phyloP scores from a whole-genome alignment of 768 basidiomycete genomes.

The Tephrocybe sp. region DNA sequence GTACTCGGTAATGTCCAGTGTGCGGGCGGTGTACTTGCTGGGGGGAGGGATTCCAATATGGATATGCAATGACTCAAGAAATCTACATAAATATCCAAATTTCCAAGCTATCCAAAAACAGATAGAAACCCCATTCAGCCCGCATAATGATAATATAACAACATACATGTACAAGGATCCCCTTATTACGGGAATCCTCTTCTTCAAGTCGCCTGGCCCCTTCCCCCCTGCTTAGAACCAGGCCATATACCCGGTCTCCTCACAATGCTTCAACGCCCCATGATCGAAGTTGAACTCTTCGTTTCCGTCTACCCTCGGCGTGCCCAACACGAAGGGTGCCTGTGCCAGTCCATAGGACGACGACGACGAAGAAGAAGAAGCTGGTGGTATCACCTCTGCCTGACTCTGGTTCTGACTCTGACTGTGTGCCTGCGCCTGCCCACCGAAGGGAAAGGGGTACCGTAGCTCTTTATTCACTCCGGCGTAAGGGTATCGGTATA shows the following conservation, averaged over 20 bases:
- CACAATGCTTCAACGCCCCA: slow-evolving; percentile 54
- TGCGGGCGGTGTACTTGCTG: no score
- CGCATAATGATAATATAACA: no score
- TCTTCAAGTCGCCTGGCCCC: no score
- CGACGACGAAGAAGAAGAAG: no score
- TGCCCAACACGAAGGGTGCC: slow-evolving; percentile 42
- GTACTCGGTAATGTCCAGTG: no score
- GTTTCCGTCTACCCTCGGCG: slow-evolving; percentile 51
- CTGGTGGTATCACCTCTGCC: slow-evolving; percentile 1
- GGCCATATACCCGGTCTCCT: slow-evolving; percentile 66
- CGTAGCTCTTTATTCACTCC: slow-evolving; percentile 41
- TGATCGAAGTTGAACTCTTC: slow-evolving; percentile 61
- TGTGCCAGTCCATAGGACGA: not conserved
- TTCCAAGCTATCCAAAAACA: no score
- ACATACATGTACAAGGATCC: not conserved
- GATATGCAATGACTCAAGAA: no score
- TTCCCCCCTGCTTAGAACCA: slow-evolving; percentile 59
- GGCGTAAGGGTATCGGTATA: slow-evolving; percentile 43
- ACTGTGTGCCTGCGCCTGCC: slow-evolving; percentile 23
- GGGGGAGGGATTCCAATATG: no score
- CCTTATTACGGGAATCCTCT: no score
- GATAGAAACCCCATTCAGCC: no score
- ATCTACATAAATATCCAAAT: no score
- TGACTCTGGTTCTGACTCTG: not conserved
- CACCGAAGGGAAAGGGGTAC: slow-evolving; percentile 29